A percentile compares a stretch with the other conserved stretches of the same genome.
These are phyloP conservation scores for Pythium monospermum DNA, from an alignment of 352 stramenopile species.

Conservation along the genomic window DNA sequence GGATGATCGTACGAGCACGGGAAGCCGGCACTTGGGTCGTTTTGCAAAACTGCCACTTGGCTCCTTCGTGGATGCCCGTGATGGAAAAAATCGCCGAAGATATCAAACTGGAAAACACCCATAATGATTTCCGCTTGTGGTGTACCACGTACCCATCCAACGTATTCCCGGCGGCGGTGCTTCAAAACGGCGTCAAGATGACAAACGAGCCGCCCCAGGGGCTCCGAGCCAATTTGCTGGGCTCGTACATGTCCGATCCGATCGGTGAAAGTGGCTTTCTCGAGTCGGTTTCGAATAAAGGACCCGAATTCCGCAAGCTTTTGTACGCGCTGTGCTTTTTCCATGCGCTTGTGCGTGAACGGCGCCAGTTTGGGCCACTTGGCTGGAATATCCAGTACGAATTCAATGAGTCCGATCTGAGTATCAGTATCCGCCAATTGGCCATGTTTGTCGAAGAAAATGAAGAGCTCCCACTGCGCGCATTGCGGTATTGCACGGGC, in stretches of 20 bases:
- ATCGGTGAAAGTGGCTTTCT: slow-evolving; percentile 89
- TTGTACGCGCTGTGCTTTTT: slow-evolving; percentile 90
- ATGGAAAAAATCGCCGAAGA: slow-evolving; percentile 91
- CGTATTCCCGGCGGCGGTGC: slow-evolving; percentile 90
- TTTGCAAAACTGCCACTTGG: slow-evolving; percentile 89
- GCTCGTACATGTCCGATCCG: slow-evolving; percentile 90
- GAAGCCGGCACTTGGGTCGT: slow-evolving; percentile 89
- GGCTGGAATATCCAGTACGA: slow-evolving; percentile 97
- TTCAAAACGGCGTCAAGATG: slow-evolving; percentile 97
- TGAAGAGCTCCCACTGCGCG: slow-evolving; percentile 77
- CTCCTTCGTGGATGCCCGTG: slow-evolving; percentile 90
- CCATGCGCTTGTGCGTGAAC: slow-evolving; percentile 91
- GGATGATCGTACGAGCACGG: slow-evolving; percentile 79
- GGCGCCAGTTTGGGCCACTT: slow-evolving; percentile 89
- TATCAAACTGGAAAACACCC: slow-evolving; percentile 74
- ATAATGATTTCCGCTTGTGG: slow-evolving; percentile 91
- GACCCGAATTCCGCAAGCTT: slow-evolving; percentile 79
- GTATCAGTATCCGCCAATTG: slow-evolving; percentile 89
- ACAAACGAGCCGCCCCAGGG: slow-evolving; percentile 93
- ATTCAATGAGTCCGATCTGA: slow-evolving; percentile 93
- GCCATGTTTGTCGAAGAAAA: slow-evolving; percentile 92
- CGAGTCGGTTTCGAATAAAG: slow-evolving; percentile 63
- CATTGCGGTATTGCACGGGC: slow-evolving; percentile 74
- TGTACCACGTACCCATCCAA: slow-evolving; percentile 93
- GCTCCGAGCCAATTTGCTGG: slow-evolving; percentile 87